phyloP scores from a whole-genome alignment of 1,139 yeast species.

The Meyerozyma athensensis region DNA sequence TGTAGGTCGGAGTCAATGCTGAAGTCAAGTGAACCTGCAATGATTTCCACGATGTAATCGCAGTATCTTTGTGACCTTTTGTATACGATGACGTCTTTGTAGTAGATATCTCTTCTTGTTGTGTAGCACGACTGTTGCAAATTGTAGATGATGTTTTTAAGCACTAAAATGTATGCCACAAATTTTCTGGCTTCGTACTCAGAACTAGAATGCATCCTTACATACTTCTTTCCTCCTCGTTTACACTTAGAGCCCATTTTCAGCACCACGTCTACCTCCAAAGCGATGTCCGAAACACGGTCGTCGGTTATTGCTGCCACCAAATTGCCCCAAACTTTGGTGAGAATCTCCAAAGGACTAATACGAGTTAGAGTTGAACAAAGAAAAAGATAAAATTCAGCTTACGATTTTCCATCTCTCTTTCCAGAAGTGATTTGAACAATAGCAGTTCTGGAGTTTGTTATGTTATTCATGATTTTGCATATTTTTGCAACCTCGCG shows the following conservation, averaged over 20 bases:
- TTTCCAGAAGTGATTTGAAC: no score
- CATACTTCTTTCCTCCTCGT: neutral
- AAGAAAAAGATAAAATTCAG: no score
- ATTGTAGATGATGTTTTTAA: neutral
- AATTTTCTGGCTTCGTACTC: neutral
- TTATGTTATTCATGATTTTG: neutral
- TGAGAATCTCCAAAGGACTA: no score
- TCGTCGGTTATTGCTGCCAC: no score
- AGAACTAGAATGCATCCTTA: neutral
- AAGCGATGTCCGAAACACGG: no score
- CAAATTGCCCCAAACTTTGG: no score
- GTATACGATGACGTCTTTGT: constrained; percentile 58
- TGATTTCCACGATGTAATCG: constrained; percentile 32
- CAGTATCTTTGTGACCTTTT: constrained; percentile 39
- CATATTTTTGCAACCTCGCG: constrained; percentile 1
- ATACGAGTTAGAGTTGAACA: no score
- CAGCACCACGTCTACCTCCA: no score
- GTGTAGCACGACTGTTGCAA: constrained; percentile 13
- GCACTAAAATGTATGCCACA: neutral
- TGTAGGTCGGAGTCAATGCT: constrained; percentile 28
- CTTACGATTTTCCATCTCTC: neutral
- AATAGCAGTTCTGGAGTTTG: no score
- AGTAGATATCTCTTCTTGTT: constrained; percentile 63
- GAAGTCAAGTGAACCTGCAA: constrained; percentile 26
- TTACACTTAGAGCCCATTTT: no score